A percentile compares a stretch with the other conserved stretches of the same genome.
phyloP scores from a whole-genome alignment of 352 stramenopile species.

The Globisporangium heterothallicum region DNA sequence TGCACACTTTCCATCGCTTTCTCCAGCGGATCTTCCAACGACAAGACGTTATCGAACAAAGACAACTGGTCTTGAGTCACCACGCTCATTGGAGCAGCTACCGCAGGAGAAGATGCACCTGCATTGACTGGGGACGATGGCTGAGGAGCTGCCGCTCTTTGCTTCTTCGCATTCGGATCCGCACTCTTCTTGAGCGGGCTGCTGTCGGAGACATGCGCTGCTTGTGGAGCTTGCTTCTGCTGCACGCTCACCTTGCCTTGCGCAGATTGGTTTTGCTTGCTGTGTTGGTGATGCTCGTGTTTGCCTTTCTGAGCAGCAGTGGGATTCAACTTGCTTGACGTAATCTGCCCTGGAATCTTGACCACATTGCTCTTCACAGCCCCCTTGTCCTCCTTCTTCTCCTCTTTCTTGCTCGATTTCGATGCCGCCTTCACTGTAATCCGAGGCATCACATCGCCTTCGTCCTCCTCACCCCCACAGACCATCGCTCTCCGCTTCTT shows the following conservation, averaged over 20 bases:
- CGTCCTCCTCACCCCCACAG: background rate
- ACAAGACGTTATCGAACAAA: constrained; percentile 1
- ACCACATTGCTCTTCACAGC: constrained; percentile 10
- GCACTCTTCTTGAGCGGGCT: background rate
- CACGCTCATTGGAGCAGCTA: too few relatives aligned
- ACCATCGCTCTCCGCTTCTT: constrained; percentile 20
- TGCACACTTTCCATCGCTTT: constrained; percentile 27
- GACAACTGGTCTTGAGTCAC: constrained; percentile 13
- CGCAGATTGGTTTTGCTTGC: background rate
- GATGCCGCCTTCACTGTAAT: constrained; percentile 27
- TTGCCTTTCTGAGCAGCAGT: background rate
- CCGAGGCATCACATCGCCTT: constrained; percentile 25
- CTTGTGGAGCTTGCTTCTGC: background rate
- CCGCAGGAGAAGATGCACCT: too few relatives aligned
- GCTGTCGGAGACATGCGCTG: background rate
- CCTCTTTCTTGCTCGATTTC: constrained; percentile 20
- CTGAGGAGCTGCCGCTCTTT: too few relatives aligned
- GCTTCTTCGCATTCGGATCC: background rate
- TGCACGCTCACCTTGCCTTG: too few relatives aligned
- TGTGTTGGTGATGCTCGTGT: background rate
- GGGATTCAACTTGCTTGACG: background rate
- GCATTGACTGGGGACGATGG: too few relatives aligned
- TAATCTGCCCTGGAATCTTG: constrained; percentile 6
- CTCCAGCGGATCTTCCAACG: constrained; percentile 26
- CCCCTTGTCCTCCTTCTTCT: constrained; percentile 14